Conservation (phyloP, 805 yeast species). For the Starmerella vitae region DNA sequence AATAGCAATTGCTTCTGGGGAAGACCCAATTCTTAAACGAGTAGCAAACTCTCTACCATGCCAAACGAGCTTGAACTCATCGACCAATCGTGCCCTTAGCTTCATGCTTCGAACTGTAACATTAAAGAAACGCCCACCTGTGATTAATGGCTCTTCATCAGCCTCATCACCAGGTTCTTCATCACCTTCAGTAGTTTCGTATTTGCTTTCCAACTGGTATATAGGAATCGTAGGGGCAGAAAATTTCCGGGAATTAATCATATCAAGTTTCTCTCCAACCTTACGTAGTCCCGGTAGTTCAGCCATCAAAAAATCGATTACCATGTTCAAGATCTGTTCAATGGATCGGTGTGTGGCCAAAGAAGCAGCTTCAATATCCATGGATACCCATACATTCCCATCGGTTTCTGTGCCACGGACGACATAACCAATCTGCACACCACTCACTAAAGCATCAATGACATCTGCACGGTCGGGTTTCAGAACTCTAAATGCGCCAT, state of each 20-base stretch:
- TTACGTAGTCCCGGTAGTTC: slow-evolving; percentile 9
- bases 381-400: slow-evolving; percentile 15
- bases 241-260: neutral
- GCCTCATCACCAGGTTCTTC: neutral
- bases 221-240: neutral
- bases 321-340: slow-evolving; percentile 5
- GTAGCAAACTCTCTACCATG: slow-evolving; percentile 7
- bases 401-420: slow-evolving; percentile 4
- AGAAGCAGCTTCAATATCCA: slow-evolving; percentile 13
- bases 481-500: slow-evolving; percentile 18
- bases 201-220: neutral
- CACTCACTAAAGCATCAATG: slow-evolving; percentile 17
- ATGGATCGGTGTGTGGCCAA: slow-evolving; percentile 13
- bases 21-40: slow-evolving; percentile 2
- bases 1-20: neutral
- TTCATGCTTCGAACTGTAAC: slow-evolving; percentile 8
- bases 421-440: slow-evolving; percentile 17
- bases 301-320: slow-evolving; percentile 8
- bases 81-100: slow-evolving; percentile 10
- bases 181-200: neutral
- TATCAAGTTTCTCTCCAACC: slow-evolving; percentile 1
- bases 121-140: slow-evolving; percentile 11
- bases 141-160: too few species aligned
- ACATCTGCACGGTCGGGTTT: slow-evolving; percentile 12
- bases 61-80: slow-evolving; percentile 12